These are phyloP conservation scores for Lipomyces yamanashiensis DNA, from an alignment of 805 yeast genomes.

Conservation along the genomic window DNA sequence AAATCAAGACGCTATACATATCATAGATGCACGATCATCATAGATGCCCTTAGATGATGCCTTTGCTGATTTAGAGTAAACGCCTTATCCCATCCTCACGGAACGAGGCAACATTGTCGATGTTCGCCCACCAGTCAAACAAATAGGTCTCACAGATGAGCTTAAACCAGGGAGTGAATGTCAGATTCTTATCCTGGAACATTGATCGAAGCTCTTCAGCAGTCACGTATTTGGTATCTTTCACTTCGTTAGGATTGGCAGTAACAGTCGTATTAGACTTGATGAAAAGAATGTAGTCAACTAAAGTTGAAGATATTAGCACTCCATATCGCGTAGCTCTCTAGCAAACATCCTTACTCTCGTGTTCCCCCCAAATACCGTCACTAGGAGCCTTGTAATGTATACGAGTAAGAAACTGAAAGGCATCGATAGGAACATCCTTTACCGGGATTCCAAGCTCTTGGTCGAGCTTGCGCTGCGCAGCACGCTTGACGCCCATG, in stretches of 20 bases:
- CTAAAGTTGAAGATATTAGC: slow-evolving; percentile 7
- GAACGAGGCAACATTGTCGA: slow-evolving; percentile 60
- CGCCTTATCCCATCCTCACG: slow-evolving; percentile 46
- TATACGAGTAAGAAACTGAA: slow-evolving; percentile 87
- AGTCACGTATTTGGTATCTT: slow-evolving; percentile 75
- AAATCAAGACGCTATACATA: not conserved
- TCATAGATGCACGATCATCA: not conserved
- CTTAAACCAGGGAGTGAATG: slow-evolving; percentile 98
- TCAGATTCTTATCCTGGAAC: slow-evolving; percentile 67
- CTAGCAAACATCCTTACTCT: slow-evolving; percentile 51
- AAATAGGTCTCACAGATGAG: slow-evolving; percentile 89
- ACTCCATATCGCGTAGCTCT: not conserved
- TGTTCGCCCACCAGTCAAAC: slow-evolving; percentile 90
- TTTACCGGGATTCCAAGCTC: slow-evolving; percentile 77
- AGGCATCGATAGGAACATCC: slow-evolving; percentile 60
- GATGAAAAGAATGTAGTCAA: slow-evolving; percentile 88
- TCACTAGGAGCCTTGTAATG: slow-evolving; percentile 85
- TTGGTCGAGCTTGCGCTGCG: slow-evolving; percentile 88
- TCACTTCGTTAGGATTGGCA: slow-evolving; percentile 83
- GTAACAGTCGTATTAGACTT: slow-evolving; percentile 57
- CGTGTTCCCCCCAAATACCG: slow-evolving; percentile 96
- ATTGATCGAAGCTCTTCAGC: slow-evolving; percentile 68
- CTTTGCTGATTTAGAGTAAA: slow-evolving; percentile 29
- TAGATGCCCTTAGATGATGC: not conserved
- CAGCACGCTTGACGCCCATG: slow-evolving; percentile 82